Evolutionary conservation across 106 monocot genomes (phyloP), one percentile per base, ranked within the genome.

Genomic region (Phalaenopsis aphrodite): DNA sequence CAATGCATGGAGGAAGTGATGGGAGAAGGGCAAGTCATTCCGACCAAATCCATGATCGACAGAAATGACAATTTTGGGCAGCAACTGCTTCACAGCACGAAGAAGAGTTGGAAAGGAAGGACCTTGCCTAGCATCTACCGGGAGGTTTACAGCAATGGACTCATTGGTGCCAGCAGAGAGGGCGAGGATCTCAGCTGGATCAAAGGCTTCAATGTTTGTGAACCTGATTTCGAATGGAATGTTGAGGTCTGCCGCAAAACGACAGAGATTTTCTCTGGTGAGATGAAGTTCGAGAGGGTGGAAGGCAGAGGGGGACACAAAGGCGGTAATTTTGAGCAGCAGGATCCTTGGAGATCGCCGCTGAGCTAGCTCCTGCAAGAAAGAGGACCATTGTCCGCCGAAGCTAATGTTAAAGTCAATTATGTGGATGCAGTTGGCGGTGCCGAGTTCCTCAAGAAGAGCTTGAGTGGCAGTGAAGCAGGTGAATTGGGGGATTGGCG

Each of bases 341-440:
- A 86, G 89, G 1, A 77, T 4, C 6, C 72, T 46, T 0, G 0
- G 86, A 86, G 0, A 77, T 12, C 6, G 85, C 14, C 92, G 78
- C 72, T 92, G 97, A 9, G 94, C 88, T 10, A 97, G 84, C 81
- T 97, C 97, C 79, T 94, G 92, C 87, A 98, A 85, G 85, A 98
- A 91, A 5, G 98, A 92, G 6, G 98, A 86, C 98, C 98, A 98
- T 46, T 94, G 92, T 11, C 94, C 89, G 19, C 98, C 98, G 1
- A 97, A 69, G 0, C 94, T 94, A 56, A 98, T 86, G 81, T 98
- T 94, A 61, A 94, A 98, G 78, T 98, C 98, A 9, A 98, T 73
- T 45, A 98, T 80, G 78, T 94, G 98, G 78, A 98, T 98, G 78
- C 86, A 78, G 21, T 79, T 77, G n/a, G 75, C 81, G 1, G 68